phyloP scores from a whole-genome alignment of 306 rosid genomes.

The Bauhinia variegata region DNA sequence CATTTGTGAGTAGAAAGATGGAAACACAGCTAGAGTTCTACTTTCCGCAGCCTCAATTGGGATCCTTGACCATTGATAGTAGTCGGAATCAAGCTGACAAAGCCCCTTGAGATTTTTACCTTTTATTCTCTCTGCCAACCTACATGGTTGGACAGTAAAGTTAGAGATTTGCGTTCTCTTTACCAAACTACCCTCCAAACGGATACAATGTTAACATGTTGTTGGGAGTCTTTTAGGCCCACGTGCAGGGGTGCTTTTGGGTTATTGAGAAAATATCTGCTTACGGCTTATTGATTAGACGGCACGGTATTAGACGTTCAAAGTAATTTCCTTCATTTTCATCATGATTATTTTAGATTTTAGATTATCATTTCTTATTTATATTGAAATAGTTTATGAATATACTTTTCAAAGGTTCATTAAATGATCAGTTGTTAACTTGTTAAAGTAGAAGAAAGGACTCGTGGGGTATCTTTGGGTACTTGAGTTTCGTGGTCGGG shows the following conservation, averaged over 20 bases:
- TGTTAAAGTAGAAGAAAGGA: conserved; percentile 40
- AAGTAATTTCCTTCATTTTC: conserved; percentile 44
- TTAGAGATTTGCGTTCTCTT: conserved; percentile 18
- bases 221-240: background rate
- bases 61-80: conserved; percentile 43
- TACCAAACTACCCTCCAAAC: conserved; percentile 36
- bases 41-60: conserved; percentile 37
- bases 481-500: conserved; percentile 52
- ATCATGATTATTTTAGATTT: conserved; percentile 26
- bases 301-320: conserved; percentile 36
- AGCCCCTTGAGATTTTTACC: conserved; percentile 19
- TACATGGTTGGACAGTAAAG: conserved; percentile 46
- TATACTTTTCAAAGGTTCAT: conserved; percentile 45
- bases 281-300: conserved; percentile 49
- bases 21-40: conserved; percentile 40
- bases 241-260: conserved; percentile 26
- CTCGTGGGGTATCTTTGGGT: conserved; percentile 60
- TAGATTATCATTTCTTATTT: conserved; percentile 17
- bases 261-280: conserved; percentile 20
- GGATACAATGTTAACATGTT: conserved; percentile 1
- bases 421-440: conserved; percentile 56
- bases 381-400: conserved; percentile 22
- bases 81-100: conserved; percentile 34
- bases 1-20: conserved; percentile 39
- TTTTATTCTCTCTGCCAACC: conserved; percentile 34